Evolutionary conservation across 1,284 basidiomycete species (phyloP).

Genomic region (Sphaerobolus stellatus): DNA sequence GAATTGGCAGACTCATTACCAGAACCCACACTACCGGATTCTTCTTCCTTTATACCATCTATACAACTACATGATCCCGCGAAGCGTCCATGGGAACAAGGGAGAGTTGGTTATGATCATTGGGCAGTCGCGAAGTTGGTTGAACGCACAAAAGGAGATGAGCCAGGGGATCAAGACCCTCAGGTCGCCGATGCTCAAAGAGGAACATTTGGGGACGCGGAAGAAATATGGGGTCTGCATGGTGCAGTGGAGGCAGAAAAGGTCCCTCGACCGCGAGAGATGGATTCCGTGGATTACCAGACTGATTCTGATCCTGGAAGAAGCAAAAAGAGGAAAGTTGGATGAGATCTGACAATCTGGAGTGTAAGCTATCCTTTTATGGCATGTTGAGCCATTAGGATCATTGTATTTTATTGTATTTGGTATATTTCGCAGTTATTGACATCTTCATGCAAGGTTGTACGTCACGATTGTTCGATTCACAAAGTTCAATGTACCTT

Average conservation of each 20-base stretch:
- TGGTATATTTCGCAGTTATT: too few relatives aligned
- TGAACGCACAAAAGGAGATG: constrained; percentile 15
- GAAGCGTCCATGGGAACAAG: constrained; percentile 70
- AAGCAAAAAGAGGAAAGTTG: constrained; percentile 1
- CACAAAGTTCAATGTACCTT: too few relatives aligned
- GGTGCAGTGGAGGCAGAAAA: constrained; percentile 7
- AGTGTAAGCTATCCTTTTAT: too few relatives aligned
- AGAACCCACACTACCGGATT: constrained; percentile 49
- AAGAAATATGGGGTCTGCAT: constrained; percentile 10
- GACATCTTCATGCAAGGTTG: too few relatives aligned
- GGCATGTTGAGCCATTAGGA: too few relatives aligned
- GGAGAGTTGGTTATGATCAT: constrained; percentile 60
- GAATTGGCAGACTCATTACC: constrained; percentile 38
- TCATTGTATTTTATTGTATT: background rate
- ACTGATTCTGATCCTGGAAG: background rate
- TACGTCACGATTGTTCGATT: too few relatives aligned
- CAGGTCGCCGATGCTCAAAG: constrained; percentile 5
- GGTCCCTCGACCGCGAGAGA: constrained; percentile 5
- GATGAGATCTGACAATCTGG: background rate
- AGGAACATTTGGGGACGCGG: constrained; percentile 7
- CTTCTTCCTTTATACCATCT: constrained; percentile 37
- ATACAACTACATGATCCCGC: constrained; percentile 52
- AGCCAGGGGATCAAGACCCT: background rate
- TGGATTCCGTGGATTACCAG: background rate
- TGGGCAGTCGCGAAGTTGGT: constrained; percentile 64